Conservation (phyloP, 2,329 filamentous ascomycete genomes). For the Penicillium sp. region DNA sequence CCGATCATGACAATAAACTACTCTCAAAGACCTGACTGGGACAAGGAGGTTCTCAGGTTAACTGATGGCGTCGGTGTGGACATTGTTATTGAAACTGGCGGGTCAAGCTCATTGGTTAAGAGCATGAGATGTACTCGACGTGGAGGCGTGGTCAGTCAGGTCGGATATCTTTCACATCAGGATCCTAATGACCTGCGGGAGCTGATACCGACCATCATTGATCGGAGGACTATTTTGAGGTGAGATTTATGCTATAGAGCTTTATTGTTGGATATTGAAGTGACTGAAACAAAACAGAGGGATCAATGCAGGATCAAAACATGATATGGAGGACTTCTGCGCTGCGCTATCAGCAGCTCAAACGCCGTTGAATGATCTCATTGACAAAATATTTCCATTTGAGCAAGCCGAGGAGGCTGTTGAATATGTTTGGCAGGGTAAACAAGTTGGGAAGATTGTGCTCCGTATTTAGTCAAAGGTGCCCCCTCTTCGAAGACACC, state of each 20-base stretch:
- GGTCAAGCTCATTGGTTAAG: conserved; percentile 37
- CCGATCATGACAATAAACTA: conserved; percentile 36
- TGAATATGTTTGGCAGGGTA: conserved; percentile 44
- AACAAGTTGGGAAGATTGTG: conserved; percentile 48
- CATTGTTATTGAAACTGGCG: conserved; percentile 43
- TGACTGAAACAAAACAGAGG: conserved; percentile 27
- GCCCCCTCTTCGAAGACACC: background rate
- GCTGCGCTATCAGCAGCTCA: conserved; percentile 32
- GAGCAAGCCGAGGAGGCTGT: conserved; percentile 44
- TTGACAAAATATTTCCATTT: conserved; percentile 41
- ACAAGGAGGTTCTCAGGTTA: conserved; percentile 33
- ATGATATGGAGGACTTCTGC: conserved; percentile 43
- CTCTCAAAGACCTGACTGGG: conserved; percentile 27
- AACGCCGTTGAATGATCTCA: conserved; percentile 34
- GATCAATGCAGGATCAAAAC: conserved; percentile 43
- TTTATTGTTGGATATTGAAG: background rate
- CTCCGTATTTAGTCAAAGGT: conserved; percentile 2
- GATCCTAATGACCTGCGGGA: conserved; percentile 33
- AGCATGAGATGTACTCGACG: conserved; percentile 43
- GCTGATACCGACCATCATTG: conserved; percentile 39
- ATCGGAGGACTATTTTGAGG: conserved; percentile 36
- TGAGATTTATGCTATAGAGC: conserved; percentile 5
- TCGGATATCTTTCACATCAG: conserved; percentile 42
- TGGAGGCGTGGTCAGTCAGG: conserved; percentile 45
- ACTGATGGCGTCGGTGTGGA: conserved; percentile 38